phyloP scores from a whole-genome alignment of 2,329 filamentous ascomycete genomes.

The Trichophyton schoenleinii region DNA sequence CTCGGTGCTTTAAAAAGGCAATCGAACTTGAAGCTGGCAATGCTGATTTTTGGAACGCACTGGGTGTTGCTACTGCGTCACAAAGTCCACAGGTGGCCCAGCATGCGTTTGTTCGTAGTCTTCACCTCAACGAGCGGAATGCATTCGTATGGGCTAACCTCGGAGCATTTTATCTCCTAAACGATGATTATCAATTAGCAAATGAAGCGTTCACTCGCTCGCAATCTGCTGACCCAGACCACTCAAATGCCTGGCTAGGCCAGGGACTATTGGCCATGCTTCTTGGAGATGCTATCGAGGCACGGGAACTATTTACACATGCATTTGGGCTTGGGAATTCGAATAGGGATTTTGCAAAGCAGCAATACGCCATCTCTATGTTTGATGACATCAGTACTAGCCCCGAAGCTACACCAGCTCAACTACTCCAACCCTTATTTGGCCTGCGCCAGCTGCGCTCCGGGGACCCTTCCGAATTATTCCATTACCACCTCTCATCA shows the following conservation, averaged over 20 bases:
- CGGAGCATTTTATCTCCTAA: conserved; percentile 70
- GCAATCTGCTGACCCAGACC: conserved; percentile 89
- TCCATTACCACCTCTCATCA: conserved; percentile 64
- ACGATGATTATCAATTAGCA: conserved; percentile 73
- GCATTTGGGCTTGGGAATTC: conserved; percentile 85
- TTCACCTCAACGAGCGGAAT: conserved; percentile 84
- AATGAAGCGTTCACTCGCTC: conserved; percentile 81
- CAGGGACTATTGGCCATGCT: conserved; percentile 76
- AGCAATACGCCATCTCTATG: conserved; percentile 64
- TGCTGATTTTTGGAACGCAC: conserved; percentile 90
- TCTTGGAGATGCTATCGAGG: conserved; percentile 61
- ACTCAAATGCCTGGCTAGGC: conserved; percentile 84
- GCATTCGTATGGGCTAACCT: conserved; percentile 83
- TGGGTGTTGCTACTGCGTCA: conserved; percentile 79
- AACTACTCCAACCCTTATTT: conserved; percentile 74
- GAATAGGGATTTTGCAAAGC: conserved; percentile 57
- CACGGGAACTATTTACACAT: conserved; percentile 76
- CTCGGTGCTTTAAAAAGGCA: conserved; percentile 84
- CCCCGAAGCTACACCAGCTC: conserved; percentile 32
- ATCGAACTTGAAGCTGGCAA: conserved; percentile 94
- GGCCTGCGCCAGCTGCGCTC: conserved; percentile 68
- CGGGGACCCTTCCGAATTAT: conserved; percentile 57
- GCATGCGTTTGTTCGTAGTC: conserved; percentile 79
- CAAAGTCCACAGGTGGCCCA: conserved; percentile 81
- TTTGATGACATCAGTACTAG: conserved; percentile 64